phyloP scores from a whole-genome alignment of 2,329 filamentous ascomycete species.

The Ploettnerulaceae sp. region DNA sequence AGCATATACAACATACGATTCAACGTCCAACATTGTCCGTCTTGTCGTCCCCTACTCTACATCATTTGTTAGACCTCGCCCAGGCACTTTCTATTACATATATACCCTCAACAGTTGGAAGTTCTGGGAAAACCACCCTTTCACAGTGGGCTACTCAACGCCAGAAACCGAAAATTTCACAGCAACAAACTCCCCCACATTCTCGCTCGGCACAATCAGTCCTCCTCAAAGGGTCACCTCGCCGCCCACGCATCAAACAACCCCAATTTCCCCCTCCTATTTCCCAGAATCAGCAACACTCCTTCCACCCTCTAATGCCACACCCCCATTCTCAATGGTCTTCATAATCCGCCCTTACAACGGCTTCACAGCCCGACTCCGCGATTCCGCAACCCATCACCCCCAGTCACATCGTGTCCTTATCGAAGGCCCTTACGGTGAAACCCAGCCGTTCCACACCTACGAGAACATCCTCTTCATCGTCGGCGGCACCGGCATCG shows the following conservation, averaged over 20 bases:
- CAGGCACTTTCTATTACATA: too few relatives aligned
- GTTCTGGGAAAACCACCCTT: constrained; percentile 10
- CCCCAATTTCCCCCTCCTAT: not conserved
- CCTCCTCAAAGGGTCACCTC: too few relatives aligned
- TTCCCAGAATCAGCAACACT: not conserved
- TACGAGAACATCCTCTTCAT: constrained; percentile 3
- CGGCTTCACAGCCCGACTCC: too few relatives aligned
- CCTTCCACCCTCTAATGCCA: too few relatives aligned
- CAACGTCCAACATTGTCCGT: not conserved
- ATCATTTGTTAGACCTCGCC: too few relatives aligned
- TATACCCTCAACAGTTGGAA: not conserved
- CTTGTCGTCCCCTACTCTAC: not conserved
- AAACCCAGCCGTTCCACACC: not conserved
- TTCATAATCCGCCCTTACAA: too few relatives aligned
- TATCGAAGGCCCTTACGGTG: too few relatives aligned
- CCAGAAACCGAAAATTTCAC: not conserved
- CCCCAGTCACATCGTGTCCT: constrained; percentile 1
- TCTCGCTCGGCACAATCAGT: too few relatives aligned
- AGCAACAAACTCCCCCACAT: not conserved
- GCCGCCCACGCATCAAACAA: too few relatives aligned
- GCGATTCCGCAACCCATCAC: not conserved
- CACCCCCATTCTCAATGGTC: too few relatives aligned
- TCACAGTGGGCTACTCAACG: not conserved
- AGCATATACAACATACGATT: not conserved
- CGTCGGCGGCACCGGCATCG: constrained; percentile 4